Evolutionary conservation across 129 eudicot species (phyloP), one percentile per base, ranked within the genome.

Genomic region (Flaveria bidentis): DNA sequence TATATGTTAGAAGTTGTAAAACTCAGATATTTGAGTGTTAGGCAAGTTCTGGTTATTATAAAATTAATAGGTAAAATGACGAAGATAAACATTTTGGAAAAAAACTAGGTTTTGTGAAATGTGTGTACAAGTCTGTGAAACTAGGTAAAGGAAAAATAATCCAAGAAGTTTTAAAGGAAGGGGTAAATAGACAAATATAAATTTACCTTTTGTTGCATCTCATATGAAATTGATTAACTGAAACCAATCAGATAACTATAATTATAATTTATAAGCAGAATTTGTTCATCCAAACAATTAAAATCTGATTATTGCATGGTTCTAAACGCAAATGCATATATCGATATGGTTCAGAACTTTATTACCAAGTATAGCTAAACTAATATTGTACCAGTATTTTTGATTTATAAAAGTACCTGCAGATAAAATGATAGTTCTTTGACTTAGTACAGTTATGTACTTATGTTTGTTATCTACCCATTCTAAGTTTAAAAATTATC

Each of bases 371-470:
- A 20, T 10, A 30, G 36, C 67, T 52, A 14, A 52, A 39, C 20
- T 22, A 41, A 25, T 14, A 15, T 2, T 11, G 63, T 49, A 64
- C 5, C 23, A 15, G 13, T 23, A 30, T 63, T 22, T 76, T 30
- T 53, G 18, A 76, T 66, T 51, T 66, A 22, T 50, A 6, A 10
- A 26, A 33, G 66, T 76, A 76, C 23, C 39, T 76, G 73, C 1
- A 6, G 52, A 9, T 33, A 18, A 76, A 67, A 67, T 22, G 25
- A 36, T 44, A 64, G 30, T 61, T 74, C n/a, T 46, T 61, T 41
- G 50, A 15, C 16, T 62, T 71, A 2, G 75, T 71, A 28, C 11
- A 14, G 63, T 23, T 68, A 22, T 36, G 2, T 55, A 14, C 28
- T 23, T 68, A 22, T 36, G 2, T 55, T 55, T 9, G 23, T 10